phyloP scores from a whole-genome alignment of 2,329 filamentous ascomycete species.

The Hortaea werneckii region DNA sequence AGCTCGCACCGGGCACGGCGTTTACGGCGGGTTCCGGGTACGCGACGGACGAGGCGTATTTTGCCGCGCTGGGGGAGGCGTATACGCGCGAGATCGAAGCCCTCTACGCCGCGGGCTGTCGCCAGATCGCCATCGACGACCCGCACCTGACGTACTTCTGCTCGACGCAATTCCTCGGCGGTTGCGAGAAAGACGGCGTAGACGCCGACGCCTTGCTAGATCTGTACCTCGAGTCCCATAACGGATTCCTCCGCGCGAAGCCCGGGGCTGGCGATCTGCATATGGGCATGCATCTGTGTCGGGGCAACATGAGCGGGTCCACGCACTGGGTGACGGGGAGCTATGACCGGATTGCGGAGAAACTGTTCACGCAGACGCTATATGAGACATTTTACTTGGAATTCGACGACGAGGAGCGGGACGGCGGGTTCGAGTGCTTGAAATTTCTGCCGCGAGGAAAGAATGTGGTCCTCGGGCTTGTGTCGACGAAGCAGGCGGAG shows the following conservation, averaged over 20 bases:
- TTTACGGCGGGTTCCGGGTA: slow-evolving; percentile 16
- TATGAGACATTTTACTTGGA: slow-evolving; percentile 24
- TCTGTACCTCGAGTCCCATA: slow-evolving; percentile 15
- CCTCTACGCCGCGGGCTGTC: slow-evolving; percentile 14
- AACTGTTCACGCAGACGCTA: slow-evolving; percentile 16
- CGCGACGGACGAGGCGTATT: slow-evolving; percentile 16
- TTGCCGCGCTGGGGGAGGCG: slow-evolving; percentile 16
- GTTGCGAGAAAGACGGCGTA: slow-evolving; percentile 12
- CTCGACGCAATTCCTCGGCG: slow-evolving; percentile 13
- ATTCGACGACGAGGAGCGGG: slow-evolving; percentile 20
- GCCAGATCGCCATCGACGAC: slow-evolving; percentile 17
- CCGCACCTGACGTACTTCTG: slow-evolving; percentile 20
- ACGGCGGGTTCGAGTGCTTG: slow-evolving; percentile 23
- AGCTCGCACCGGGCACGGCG: slow-evolving; percentile 19
- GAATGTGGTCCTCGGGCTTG: slow-evolving; percentile 24
- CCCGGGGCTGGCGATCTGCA: slow-evolving; percentile 10
- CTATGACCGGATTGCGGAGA: slow-evolving; percentile 21
- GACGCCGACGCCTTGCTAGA: slow-evolving; percentile 14
- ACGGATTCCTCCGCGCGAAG: slow-evolving; percentile 9
- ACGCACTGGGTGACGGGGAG: slow-evolving; percentile 13
- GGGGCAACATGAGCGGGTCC: slow-evolving; percentile 16
- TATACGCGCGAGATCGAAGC: slow-evolving; percentile 14
- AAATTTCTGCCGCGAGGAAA: slow-evolving; percentile 20
- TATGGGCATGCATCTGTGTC: slow-evolving; percentile 19
- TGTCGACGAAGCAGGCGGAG: slow-evolving; percentile 23